Evolutionary conservation across 441 rosid genomes (phyloP).

Genomic region (Metrosideros polymorpha): DNA sequence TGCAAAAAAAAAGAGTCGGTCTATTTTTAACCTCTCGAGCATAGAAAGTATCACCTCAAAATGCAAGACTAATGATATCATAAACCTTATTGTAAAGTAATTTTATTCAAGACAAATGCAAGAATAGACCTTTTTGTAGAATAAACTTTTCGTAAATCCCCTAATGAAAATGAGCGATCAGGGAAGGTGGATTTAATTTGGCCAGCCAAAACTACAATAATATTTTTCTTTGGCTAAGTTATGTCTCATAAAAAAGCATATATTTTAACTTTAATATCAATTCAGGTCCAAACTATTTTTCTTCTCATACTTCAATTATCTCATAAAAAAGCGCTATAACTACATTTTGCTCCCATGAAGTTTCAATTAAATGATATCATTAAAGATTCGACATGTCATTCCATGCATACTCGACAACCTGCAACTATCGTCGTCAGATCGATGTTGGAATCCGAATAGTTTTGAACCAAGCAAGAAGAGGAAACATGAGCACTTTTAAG

Average conservation of each 20-base stretch:
- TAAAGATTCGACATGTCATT: fast-evolving
- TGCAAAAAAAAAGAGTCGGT: too few species aligned
- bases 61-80: too few species aligned
- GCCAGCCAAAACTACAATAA: not conserved
- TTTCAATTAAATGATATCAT: fast-evolving
- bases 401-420: not conserved
- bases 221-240: not conserved
- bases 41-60: too few species aligned
- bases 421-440: fast-evolving
- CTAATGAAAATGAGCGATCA: not conserved
- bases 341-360: fast-evolving
- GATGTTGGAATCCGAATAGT: not conserved
- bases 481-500: not conserved
- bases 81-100: too few species aligned
- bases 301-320: fast-evolving
- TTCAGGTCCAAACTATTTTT: fast-evolving
- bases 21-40: too few species aligned
- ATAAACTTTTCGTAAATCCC: fast-evolving
- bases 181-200: not conserved
- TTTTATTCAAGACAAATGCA: not conserved
- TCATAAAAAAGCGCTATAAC: not conserved
- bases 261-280: too few species aligned
- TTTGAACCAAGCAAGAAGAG: not conserved
- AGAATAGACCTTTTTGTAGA: not conserved
- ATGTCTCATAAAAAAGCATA: too few species aligned